Evolutionary conservation across 2,329 filamentous ascomycete genomes (phyloP).

Genomic region (Fusarium sp.): DNA sequence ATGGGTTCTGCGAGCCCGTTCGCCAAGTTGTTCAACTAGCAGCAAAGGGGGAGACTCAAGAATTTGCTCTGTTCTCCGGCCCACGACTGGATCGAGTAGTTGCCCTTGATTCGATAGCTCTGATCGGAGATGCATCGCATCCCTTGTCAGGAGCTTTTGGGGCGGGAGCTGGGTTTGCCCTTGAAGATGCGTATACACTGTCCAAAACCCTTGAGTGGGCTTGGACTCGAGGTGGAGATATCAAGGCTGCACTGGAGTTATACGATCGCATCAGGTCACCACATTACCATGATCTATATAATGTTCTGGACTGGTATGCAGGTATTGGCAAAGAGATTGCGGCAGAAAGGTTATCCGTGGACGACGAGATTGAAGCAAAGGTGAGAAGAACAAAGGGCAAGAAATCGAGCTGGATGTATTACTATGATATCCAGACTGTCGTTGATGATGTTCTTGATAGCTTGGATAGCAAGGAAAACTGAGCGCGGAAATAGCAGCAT

Average conservation of each 20-base stretch:
- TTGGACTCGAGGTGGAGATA: conserved; percentile 17
- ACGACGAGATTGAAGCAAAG: conserved; percentile 44
- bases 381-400: conserved; percentile 36
- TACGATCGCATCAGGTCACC: conserved; percentile 47
- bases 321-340: conserved; percentile 25
- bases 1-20: conserved; percentile 49
- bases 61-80: conserved; percentile 49
- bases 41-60: conserved; percentile 42
- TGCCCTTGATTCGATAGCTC: conserved; percentile 50
- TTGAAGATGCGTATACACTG: conserved; percentile 49
- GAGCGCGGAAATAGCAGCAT: not conserved
- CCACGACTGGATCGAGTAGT: conserved; percentile 47
- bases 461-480: not conserved
- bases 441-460: conserved; percentile 20
- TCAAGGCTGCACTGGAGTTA: conserved; percentile 40
- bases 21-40: conserved; percentile 46
- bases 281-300: conserved; percentile 45
- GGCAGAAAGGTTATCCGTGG: conserved; percentile 26
- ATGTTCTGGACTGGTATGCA: conserved; percentile 43
- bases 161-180: conserved; percentile 54
- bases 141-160: conserved; percentile 61
- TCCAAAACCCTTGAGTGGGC: conserved; percentile 43
- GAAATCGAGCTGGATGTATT: conserved; percentile 45
- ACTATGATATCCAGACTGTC: conserved; percentile 42
- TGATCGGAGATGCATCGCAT: conserved; percentile 67